Conservation (phyloP, 495 filamentous ascomycete genomes). For the Penicillium desertorum region DNA sequence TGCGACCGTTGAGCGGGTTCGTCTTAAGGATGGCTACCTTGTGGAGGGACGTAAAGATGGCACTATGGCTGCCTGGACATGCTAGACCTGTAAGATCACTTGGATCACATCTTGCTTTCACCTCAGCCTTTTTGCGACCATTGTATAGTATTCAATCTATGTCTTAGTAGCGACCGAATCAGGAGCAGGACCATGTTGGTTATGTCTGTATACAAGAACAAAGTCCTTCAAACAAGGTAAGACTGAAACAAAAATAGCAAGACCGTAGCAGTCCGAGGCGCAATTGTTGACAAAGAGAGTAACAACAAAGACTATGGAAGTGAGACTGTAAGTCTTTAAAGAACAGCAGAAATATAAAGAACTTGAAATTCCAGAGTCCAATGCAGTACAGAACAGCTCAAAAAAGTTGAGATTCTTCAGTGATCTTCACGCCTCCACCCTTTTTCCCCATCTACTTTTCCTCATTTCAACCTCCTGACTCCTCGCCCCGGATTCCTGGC, state of each 20-base stretch:
- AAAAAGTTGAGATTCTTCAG: slow-evolving; percentile 12
- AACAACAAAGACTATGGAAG: slow-evolving; percentile 6
- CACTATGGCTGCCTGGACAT: slow-evolving; percentile 88
- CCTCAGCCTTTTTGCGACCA: slow-evolving; percentile 8
- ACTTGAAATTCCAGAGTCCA: neutral
- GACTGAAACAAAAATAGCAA: slow-evolving; percentile 8
- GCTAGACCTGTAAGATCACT: slow-evolving; percentile 42
- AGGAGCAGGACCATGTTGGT: slow-evolving; percentile 17
- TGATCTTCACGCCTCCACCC: slow-evolving; percentile 13
- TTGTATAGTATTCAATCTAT: slow-evolving; percentile 33
- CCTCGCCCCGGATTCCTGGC: neutral
- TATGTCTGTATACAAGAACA: slow-evolving; percentile 19
- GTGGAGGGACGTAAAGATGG: slow-evolving; percentile 89
- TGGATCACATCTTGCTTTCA: slow-evolving; percentile 10
- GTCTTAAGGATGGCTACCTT: slow-evolving; percentile 91
- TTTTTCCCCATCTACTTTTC: slow-evolving; percentile 3
- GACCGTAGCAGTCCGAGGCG: slow-evolving; percentile 10
- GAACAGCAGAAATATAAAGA: too few species aligned
- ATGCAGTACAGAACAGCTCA: neutral
- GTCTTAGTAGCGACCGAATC: slow-evolving; percentile 19
- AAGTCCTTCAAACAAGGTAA: neutral
- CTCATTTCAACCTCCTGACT: slow-evolving; percentile 3
- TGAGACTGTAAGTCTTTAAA: neutral
- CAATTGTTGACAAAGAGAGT: slow-evolving; percentile 3
- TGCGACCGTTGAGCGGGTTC: slow-evolving; percentile 79